Conservation (phyloP, 192 early-diverging fungal genomes). For the Rhizoclosmatium globosum region DNA sequence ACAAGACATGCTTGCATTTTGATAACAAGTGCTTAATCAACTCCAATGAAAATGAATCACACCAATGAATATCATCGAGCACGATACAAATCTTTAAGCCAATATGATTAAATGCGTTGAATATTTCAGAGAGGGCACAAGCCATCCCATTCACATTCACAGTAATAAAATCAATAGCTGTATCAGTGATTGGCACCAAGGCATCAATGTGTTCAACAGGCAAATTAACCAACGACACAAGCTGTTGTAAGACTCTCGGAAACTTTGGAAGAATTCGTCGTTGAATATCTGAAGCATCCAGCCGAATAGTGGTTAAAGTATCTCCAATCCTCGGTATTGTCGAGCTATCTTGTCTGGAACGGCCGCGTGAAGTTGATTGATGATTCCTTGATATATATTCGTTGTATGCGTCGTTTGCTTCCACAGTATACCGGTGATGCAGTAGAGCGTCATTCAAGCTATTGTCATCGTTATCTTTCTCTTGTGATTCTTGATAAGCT, state of each 20-base stretch:
- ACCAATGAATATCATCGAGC: conserved; percentile 24
- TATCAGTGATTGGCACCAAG: neutral
- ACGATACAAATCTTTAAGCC: neutral
- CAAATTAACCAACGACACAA: neutral
- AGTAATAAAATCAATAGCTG: neutral
- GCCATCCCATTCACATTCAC: neutral
- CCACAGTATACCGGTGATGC: neutral
- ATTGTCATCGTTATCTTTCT: neutral
- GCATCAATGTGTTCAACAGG: neutral
- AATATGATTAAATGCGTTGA: conserved; percentile 2
- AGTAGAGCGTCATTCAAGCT: neutral
- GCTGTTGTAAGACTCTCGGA: neutral
- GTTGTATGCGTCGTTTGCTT: neutral
- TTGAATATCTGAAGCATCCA: too few species aligned
- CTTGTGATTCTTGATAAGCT: neutral
- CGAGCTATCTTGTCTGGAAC: too few species aligned
- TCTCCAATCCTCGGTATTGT: too few species aligned
- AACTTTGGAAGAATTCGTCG: neutral
- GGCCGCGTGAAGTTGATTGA: neutral
- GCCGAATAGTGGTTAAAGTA: too few species aligned
- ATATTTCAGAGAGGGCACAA: conserved; percentile 6
- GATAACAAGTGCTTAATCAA: neutral
- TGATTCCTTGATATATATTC: neutral
- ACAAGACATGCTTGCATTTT: conserved; percentile 16
- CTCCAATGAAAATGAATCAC: conserved; percentile 14